These are phyloP conservation scores for Malus sylvestris DNA, from an alignment of 306 rosid species.

Conservation along the genomic window DNA sequence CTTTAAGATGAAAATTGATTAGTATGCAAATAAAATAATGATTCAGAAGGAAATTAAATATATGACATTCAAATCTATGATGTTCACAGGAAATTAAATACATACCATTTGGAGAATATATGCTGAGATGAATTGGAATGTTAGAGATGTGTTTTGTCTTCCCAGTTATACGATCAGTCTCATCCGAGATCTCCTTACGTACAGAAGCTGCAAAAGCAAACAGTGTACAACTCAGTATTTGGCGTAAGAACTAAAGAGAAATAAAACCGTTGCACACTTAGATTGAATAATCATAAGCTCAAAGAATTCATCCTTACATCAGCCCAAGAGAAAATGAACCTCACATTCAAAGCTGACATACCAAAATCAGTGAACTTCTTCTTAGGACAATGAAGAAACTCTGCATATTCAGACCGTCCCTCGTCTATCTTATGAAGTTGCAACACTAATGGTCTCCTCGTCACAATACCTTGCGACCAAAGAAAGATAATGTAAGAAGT, in stretches of 20 bases:
- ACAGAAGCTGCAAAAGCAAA: constrained; percentile 64
- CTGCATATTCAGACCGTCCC: constrained; percentile 80
- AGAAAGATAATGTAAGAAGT: neutral
- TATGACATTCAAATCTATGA: neutral
- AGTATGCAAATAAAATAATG: neutral
- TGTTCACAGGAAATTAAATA: constrained; percentile 5
- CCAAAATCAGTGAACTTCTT: constrained; percentile 79
- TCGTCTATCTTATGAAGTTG: constrained; percentile 82
- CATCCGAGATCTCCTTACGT: constrained; percentile 89
- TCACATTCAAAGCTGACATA: constrained; percentile 19
- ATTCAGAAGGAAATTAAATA: neutral
- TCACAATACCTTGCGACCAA: constrained; percentile 69
- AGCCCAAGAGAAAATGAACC: constrained; percentile 2
- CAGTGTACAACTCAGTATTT: neutral
- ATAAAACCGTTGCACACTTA: neutral
- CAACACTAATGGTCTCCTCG: constrained; percentile 88
- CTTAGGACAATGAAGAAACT: constrained; percentile 90
- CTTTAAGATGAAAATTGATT: neutral
- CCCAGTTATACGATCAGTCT: constrained; percentile 97
- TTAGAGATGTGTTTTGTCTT: constrained; percentile 84
- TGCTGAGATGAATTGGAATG: constrained; percentile 93
- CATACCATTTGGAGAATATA: constrained; percentile 94
- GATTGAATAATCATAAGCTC: neutral
- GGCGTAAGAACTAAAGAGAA: neutral
- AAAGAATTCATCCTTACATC: neutral